These are phyloP conservation scores for Amanita molliuscula DNA, from an alignment of 768 basidiomycete species.

Conservation along the genomic window DNA sequence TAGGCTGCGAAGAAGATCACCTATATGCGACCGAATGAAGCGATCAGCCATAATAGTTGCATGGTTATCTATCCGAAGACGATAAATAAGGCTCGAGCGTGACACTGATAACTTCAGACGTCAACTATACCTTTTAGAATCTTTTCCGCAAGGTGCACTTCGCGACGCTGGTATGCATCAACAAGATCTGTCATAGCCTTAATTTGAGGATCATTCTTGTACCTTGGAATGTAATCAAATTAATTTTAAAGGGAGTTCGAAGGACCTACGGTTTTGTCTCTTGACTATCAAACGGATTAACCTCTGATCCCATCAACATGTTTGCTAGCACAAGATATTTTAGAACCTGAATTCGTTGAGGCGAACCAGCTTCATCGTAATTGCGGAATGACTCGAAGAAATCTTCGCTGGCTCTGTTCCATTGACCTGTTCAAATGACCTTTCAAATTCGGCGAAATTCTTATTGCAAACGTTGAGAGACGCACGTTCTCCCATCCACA, in stretches of 20 bases:
- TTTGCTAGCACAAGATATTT: conserved; percentile 97
- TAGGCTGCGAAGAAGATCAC: conserved; percentile 87
- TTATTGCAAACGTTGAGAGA: neutral
- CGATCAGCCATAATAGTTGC: conserved; percentile 93
- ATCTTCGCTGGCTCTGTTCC: conserved; percentile 94
- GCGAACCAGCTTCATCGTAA: conserved; percentile 96
- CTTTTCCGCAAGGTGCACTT: conserved; percentile 96
- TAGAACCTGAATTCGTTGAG: conserved; percentile 93
- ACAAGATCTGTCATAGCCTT: conserved; percentile 98
- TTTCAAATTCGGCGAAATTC: conserved; percentile 5
- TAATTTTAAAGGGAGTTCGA: neutral
- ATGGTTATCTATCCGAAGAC: conserved; percentile 58
- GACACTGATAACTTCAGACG: neutral
- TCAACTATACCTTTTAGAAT: conserved; percentile 65
- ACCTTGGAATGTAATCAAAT: conserved; percentile 32
- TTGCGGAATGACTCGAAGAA: conserved; percentile 99
- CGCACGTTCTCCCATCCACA: conserved; percentile 99
- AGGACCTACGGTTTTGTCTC: conserved; percentile 91
- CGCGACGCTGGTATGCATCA: conserved; percentile 90
- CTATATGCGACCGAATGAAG: conserved; percentile 94
- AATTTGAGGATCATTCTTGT: conserved; percentile 94
- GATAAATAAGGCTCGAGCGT: neutral
- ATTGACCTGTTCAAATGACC: conserved; percentile 74
- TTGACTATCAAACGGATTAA: conserved; percentile 98
- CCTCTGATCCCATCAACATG: conserved; percentile 96